A percentile compares a stretch with the other conserved stretches of the same genome.
phyloP scores from a whole-genome alignment of 352 stramenopile species.

The Globisporangium orthogonon region DNA sequence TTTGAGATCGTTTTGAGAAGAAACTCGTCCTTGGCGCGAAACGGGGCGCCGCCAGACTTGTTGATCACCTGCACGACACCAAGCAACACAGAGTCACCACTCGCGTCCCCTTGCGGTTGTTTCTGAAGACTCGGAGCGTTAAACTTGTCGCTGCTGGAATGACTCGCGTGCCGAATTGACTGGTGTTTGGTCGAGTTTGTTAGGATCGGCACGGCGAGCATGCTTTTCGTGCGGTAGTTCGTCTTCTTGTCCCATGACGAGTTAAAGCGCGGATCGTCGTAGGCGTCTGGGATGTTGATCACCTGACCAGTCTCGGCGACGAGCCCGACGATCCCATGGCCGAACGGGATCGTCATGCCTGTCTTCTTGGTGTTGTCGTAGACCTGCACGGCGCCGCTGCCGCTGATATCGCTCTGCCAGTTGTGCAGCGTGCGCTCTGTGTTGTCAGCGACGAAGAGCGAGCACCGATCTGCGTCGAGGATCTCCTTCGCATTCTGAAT shows the following conservation, averaged over 20 bases:
- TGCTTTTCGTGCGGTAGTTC: slow-evolving; percentile 78
- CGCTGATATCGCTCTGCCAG: slow-evolving; percentile 70
- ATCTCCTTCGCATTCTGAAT: slow-evolving; percentile 76
- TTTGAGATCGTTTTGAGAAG: slow-evolving; percentile 69
- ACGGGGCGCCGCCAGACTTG: slow-evolving; percentile 67
- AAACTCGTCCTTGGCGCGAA: slow-evolving; percentile 77
- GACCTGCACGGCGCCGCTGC: slow-evolving; percentile 45
- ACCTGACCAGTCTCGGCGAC: slow-evolving; percentile 53
- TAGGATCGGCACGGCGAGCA: slow-evolving; percentile 67
- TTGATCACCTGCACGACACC: slow-evolving; percentile 81
- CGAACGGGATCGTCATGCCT: slow-evolving; percentile 64
- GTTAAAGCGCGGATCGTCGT: slow-evolving; percentile 74
- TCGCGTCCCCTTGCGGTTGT: slow-evolving; percentile 1
- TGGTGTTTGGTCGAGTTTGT: slow-evolving; percentile 26
- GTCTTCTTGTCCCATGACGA: slow-evolving; percentile 75
- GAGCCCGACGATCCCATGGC: slow-evolving; percentile 64
- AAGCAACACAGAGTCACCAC: slow-evolving; percentile 33
- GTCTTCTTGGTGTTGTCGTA: slow-evolving; percentile 28
- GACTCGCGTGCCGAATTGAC: slow-evolving; percentile 13
- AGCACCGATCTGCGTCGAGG: slow-evolving; percentile 67
- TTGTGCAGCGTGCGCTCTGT: slow-evolving; percentile 49
- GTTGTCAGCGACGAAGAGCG: slow-evolving; percentile 62
- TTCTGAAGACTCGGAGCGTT: too few species aligned
- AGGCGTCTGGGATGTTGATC: slow-evolving; percentile 73
- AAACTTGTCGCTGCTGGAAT: background rate